Base-by-base conservation (phyloP, 495 filamentous ascomycete genomes). In the Cercophora scortea region DNA sequence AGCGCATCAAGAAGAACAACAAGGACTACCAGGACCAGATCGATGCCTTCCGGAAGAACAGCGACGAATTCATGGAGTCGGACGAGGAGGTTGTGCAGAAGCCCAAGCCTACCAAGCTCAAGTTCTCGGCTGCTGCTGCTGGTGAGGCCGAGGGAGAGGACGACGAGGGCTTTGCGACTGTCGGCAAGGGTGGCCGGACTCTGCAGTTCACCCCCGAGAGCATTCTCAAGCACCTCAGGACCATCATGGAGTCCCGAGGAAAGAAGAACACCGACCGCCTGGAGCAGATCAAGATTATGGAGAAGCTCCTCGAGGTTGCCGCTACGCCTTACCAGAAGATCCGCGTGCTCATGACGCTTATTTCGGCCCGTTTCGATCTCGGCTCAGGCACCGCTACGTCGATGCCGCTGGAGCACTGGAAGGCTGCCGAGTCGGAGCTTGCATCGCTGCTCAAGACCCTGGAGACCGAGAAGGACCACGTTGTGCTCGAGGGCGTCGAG, bases 341-440 rank as follows among this genome's bases (percentile, higher is more conserved):
- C 65, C 87, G 93, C 55, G 87, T 97, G 45, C 86, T 96, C 48
- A 74, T 96, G 53, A 91, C 89, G 47, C 71, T 99, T 25, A 87
- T 99, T 58, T 92, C 93, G 34, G 95, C 94, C 48, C 81, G 93
- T 44, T 97, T 97, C 63, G 93, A 99, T 67, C 78, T 97, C 49
- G 89, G 88, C 35, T 83, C 89, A 35, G 88, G 91, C 13, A 77
- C 80, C 39, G 79, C 87, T 48, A 86, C 79, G 54, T 88, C 89
- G 62, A 97, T 99, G 94, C 83, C 89, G 38, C 77, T 89, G 45
- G 93, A 99, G 49, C 93, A 97, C 70, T 99, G 93, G 93, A 96
- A 96, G 76, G 70, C 84, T 32, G 91, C 94, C 11, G 88, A 96
- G 65, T 80, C 84, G 60, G 93, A 97, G 63, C 84, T 95, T 56